Percentiles rank a stretch among this genome's conserved stretches.
Evolutionary conservation across 805 yeast genomes (phyloP).

Genomic region (Teunomyces lycoperdinae): DNA sequence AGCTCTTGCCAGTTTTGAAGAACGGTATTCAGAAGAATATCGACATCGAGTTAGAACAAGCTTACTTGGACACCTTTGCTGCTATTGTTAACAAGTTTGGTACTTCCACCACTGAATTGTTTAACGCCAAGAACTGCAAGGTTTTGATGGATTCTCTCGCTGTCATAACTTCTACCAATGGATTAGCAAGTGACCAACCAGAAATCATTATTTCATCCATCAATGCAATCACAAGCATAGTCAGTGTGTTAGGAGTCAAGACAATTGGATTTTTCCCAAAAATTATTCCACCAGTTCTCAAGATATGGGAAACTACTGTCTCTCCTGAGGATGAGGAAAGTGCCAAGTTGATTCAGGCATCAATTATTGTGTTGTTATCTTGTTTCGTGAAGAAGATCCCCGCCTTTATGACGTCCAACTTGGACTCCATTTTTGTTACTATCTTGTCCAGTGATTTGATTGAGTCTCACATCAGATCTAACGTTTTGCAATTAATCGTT

Average conservation of each 20-base stretch:
- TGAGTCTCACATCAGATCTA: conserved; percentile 57
- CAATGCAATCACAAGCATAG: conserved; percentile 65
- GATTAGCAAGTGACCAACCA: conserved; percentile 53
- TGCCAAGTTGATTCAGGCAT: conserved; percentile 54
- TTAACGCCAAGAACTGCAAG: conserved; percentile 41
- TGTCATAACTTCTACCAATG: conserved; percentile 46
- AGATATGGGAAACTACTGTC: conserved; percentile 48
- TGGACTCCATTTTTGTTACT: conserved; percentile 58
- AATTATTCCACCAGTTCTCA: conserved; percentile 72
- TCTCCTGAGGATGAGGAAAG: conserved; percentile 17
- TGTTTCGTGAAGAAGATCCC: conserved; percentile 81
- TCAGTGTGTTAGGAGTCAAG: conserved; percentile 79
- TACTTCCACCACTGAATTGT: conserved; percentile 17
- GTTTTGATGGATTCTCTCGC: conserved; percentile 49
- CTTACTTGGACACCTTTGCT: conserved; percentile 66
- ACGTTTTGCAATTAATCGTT: conserved; percentile 59
- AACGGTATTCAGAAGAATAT: conserved; percentile 31
- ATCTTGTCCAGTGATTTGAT: conserved; percentile 58
- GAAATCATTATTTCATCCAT: conserved; percentile 74
- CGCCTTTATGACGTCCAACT: conserved; percentile 69
- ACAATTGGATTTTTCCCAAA: conserved; percentile 81
- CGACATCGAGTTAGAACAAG: conserved; percentile 58
- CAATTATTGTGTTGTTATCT: conserved; percentile 69
- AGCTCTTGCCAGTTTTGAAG: conserved; percentile 50
- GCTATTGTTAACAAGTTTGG: conserved; percentile 64